Conservation (phyloP, 148 eudicot genomes). For the Cornus florida region DNA sequence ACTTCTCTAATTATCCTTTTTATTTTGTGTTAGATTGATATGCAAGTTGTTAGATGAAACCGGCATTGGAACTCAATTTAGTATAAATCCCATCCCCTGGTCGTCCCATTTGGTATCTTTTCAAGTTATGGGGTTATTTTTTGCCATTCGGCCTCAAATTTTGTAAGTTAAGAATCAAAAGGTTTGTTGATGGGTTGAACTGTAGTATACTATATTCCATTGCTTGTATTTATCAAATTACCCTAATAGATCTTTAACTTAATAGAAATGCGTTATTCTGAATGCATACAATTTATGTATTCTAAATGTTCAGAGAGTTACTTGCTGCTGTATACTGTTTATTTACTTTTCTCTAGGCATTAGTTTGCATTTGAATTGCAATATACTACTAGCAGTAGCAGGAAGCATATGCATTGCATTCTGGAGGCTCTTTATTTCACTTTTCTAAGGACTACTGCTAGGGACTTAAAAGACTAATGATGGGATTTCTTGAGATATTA, state of each 20-base stretch:
- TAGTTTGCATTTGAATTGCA: too few relatives aligned
- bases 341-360: too few relatives aligned
- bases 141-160: neutral
- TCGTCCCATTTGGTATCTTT: neutral
- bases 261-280: neutral
- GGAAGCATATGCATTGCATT: too few relatives aligned
- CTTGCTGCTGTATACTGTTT: too few relatives aligned
- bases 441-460: too few relatives aligned
- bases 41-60: neutral
- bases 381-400: too few relatives aligned
- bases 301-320: too few relatives aligned
- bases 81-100: neutral
- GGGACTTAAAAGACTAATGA: too few relatives aligned
- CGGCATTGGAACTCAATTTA: neutral
- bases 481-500: too few relatives aligned
- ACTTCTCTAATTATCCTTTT: neutral
- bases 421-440: too few relatives aligned
- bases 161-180: too few relatives aligned
- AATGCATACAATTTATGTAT: too few relatives aligned
- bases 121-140: neutral
- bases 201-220: neutral
- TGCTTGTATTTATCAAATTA: neutral
- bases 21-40: neutral
- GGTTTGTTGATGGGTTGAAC: neutral
- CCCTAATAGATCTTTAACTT: neutral